Percentiles rank a stretch among this genome's conserved stretches.
Evolutionary conservation across 352 stramenopile genomes (phyloP).

Genomic region (Phytophthora capsici): DNA sequence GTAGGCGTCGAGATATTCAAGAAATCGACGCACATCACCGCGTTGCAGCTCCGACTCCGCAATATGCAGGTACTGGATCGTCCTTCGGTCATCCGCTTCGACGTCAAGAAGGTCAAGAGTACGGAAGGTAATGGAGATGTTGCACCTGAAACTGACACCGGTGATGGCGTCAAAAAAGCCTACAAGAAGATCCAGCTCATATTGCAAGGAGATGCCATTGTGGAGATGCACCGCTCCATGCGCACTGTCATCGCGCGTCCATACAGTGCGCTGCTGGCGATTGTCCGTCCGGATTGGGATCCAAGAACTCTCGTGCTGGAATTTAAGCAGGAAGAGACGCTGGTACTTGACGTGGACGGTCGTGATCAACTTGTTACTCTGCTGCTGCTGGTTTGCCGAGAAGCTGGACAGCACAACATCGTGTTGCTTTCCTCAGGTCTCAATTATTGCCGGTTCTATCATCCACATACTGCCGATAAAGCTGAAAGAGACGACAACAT

Average conservation of each 20-base stretch:
- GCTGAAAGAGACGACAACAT: constrained; percentile 28
- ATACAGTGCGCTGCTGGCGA: constrained; percentile 55
- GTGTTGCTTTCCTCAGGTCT: constrained; percentile 45
- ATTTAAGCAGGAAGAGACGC: constrained; percentile 64
- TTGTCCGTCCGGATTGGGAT: constrained; percentile 67
- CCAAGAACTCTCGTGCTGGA: constrained; percentile 63
- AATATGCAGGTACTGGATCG: constrained; percentile 66
- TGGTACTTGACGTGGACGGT: constrained; percentile 60
- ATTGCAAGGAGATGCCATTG: constrained; percentile 57
- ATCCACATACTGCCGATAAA: constrained; percentile 51
- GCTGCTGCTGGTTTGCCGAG: constrained; percentile 63
- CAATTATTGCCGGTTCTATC: constrained; percentile 65
- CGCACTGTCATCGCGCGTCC: constrained; percentile 63
- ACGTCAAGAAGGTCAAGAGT: constrained; percentile 55
- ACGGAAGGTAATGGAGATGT: constrained; percentile 22
- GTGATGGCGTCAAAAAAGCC: constrained; percentile 40
- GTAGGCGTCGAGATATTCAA: constrained; percentile 53
- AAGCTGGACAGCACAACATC: constrained; percentile 63
- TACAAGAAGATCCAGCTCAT: constrained; percentile 73
- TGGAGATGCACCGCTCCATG: constrained; percentile 72
- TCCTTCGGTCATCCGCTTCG: constrained; percentile 67
- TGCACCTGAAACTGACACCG: constrained; percentile 19
- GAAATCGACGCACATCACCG: constrained; percentile 47
- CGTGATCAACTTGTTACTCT: constrained; percentile 75
- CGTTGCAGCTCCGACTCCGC: constrained; percentile 61